Conservation (phyloP, 805 yeast species). For the Grigorovia yakushimaensis region DNA sequence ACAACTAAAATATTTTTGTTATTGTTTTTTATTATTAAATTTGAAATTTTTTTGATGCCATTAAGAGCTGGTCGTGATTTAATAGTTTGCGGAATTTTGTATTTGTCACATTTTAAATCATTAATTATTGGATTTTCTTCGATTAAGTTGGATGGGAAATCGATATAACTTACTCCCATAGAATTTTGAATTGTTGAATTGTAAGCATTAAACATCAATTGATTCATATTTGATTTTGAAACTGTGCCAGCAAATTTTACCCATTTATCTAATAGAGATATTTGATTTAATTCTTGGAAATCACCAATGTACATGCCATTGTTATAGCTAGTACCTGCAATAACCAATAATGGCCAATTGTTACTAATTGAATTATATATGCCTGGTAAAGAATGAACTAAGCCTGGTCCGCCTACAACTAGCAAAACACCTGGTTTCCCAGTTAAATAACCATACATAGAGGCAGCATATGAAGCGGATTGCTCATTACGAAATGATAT, state of each 20-base stretch:
- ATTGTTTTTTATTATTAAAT: conserved; percentile 27
- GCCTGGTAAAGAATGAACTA: conserved; percentile 60
- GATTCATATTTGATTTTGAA: conserved; percentile 8
- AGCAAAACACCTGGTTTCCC: conserved; percentile 56
- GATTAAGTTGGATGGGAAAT: conserved; percentile 54
- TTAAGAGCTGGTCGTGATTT: conserved; percentile 12
- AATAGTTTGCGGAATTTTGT: conserved; percentile 4
- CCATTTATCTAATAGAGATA: conserved; percentile 37
- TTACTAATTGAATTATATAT: conserved; percentile 52
- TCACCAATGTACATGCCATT: conserved; percentile 47
- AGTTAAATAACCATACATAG: conserved; percentile 57
- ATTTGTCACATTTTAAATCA: neutral
- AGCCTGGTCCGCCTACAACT: conserved; percentile 72
- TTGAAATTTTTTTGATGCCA: conserved; percentile 26
- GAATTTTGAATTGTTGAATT: conserved; percentile 31
- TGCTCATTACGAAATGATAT: conserved; percentile 62
- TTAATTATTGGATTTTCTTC: conserved; percentile 9
- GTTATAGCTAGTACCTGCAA: conserved; percentile 46
- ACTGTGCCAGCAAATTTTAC: conserved; percentile 42
- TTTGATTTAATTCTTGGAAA: conserved; percentile 64
- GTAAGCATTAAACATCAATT: conserved; percentile 15
- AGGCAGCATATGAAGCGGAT: conserved; percentile 68
- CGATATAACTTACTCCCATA: conserved; percentile 56
- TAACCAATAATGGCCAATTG: conserved; percentile 54
- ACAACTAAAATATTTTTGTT: conserved; percentile 42